A percentile compares a stretch with the other conserved stretches of the same genome.
phyloP scores from a whole-genome alignment of 306 rosid species.

The Quercus cerris region DNA sequence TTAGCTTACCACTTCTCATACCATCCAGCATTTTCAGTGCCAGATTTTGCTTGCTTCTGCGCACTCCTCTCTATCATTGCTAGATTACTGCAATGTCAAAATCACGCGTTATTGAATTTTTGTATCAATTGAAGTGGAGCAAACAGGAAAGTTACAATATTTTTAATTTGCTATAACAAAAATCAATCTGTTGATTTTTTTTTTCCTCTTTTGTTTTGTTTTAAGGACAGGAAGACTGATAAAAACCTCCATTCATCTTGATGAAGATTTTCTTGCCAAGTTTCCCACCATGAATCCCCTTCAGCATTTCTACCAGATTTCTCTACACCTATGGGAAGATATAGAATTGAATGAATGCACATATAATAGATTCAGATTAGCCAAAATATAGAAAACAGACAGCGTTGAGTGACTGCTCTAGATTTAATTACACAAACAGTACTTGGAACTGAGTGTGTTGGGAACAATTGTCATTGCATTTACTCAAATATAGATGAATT shows the following conservation, averaged over 20 bases:
- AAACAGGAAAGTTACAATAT: neutral
- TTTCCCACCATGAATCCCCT: constrained; percentile 99
- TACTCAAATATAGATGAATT: neutral
- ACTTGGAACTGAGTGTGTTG: neutral
- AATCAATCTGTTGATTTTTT: neutral
- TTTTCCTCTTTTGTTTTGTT: neutral
- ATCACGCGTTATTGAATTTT: constrained; percentile 10
- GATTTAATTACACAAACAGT: constrained; percentile 5
- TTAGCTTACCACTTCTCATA: constrained; percentile 85
- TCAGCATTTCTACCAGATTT: constrained; percentile 91
- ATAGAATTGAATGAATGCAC: constrained; percentile 16
- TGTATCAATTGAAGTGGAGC: neutral
- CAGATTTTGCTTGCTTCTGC: constrained; percentile 95
- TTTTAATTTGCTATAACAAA: neutral
- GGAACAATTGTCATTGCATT: neutral
- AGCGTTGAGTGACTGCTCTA: constrained; percentile 13
- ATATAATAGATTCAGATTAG: neutral
- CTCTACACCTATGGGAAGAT: constrained; percentile 65
- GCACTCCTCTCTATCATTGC: constrained; percentile 98
- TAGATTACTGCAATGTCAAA: constrained; percentile 62
- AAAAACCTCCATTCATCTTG: constrained; percentile 98
- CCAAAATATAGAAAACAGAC: constrained; percentile 11
- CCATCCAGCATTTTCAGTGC: constrained; percentile 98
- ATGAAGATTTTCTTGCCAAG: constrained; percentile 97
- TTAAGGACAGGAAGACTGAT: constrained; percentile 10